Evolutionary conservation across 495 filamentous ascomycete genomes (phyloP).

Genomic region (Neurospora sp.): DNA sequence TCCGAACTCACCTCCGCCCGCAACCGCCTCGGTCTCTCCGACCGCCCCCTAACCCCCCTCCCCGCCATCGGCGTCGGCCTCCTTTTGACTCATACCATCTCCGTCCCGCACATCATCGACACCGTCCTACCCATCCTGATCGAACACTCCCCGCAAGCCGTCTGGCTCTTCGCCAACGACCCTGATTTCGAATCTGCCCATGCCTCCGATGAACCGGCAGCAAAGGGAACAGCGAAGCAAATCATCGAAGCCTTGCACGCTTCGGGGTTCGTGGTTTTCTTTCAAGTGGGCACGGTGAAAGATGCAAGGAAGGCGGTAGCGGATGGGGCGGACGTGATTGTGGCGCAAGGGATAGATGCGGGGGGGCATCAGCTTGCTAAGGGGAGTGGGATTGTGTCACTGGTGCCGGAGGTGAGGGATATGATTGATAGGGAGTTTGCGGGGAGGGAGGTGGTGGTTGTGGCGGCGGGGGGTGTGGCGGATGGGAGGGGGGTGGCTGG

Average conservation of each 20-base stretch:
- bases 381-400: conserved; percentile 45
- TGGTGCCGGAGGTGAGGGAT: conserved; percentile 39
- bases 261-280: conserved; percentile 27
- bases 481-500: conserved; percentile 59
- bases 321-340: conserved; percentile 50
- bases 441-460: conserved; percentile 38
- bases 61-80: conserved; percentile 30
- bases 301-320: conserved; percentile 40
- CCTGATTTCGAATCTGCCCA: background rate
- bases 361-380: conserved; percentile 60
- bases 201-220: background rate
- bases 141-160: conserved; percentile 49
- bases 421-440: conserved; percentile 31
- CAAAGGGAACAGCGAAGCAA: background rate
- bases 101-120: conserved; percentile 18
- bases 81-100: conserved; percentile 20
- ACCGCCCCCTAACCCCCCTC: conserved; percentile 23
- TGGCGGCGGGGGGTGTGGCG: conserved; percentile 65
- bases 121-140: conserved; percentile 28
- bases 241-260: conserved; percentile 17
- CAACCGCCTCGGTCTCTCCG: conserved; percentile 11
- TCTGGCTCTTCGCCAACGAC: conserved; percentile 53
- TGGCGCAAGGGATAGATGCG: conserved; percentile 65
- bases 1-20: conserved; percentile 28
- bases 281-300: conserved; percentile 55